These are phyloP conservation scores for Didymella arachidicola DNA, from an alignment of 2,329 filamentous ascomycete species.

Conservation along the genomic window DNA sequence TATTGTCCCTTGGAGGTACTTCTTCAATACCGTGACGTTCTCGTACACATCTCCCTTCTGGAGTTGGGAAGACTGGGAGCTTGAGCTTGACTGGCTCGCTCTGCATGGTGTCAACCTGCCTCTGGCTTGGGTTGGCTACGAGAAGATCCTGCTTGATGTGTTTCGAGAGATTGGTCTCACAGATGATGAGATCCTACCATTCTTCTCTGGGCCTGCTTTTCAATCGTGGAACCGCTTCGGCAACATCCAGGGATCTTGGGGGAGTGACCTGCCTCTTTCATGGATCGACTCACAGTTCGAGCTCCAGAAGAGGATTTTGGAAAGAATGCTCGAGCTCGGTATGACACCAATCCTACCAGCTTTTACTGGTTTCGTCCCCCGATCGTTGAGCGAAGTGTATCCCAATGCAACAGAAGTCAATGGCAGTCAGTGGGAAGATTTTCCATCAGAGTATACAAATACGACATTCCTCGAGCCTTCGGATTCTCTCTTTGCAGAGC, in stretches of 20 bases:
- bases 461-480: conserved; percentile 59
- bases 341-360: background rate
- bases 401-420: conserved; percentile 56
- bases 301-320: background rate
- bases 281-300: background rate
- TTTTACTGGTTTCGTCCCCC: background rate
- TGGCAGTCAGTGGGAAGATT: conserved; percentile 56
- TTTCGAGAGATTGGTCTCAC: conserved; percentile 58
- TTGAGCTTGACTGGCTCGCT: conserved; percentile 62
- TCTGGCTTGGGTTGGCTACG: conserved; percentile 42
- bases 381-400: conserved; percentile 48
- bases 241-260: conserved; percentile 55
- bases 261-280: background rate
- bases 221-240: conserved; percentile 63
- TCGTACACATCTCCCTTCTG: conserved; percentile 55
- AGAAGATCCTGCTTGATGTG: conserved; percentile 38
- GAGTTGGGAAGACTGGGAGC: conserved; percentile 63
- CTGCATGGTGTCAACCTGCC: conserved; percentile 58
- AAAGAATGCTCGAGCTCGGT: background rate
- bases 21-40: conserved; percentile 62
- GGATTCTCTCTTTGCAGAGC: conserved; percentile 52
- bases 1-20: conserved; percentile 58
- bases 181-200: conserved; percentile 55
- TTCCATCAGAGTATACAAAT: conserved; percentile 54
- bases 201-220: conserved; percentile 62